phyloP scores from a whole-genome alignment of 2,329 filamentous ascomycete species.

The Claviceps pazoutovae region DNA sequence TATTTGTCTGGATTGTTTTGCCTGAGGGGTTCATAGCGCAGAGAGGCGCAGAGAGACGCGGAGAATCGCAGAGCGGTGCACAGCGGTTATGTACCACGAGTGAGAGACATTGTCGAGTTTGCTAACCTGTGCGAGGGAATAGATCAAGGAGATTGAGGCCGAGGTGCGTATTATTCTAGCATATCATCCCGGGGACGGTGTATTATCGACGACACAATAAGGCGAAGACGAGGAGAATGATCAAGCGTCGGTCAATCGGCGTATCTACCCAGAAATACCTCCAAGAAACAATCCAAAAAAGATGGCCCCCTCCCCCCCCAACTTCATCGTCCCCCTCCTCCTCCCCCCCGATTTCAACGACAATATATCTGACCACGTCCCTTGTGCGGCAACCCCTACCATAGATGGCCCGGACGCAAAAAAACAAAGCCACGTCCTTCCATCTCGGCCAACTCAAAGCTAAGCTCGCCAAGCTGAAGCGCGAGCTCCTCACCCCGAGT shows the following conservation, averaged over 20 bases:
- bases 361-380: background rate
- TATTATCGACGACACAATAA: background rate
- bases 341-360: background rate
- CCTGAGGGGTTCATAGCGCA: background rate
- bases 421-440: slow-evolving; percentile 90
- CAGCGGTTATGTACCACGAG: too few relatives aligned
- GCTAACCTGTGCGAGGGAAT: slow-evolving; percentile 22
- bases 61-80: too few relatives aligned
- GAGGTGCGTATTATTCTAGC: slow-evolving; percentile 50
- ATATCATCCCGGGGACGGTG: background rate
- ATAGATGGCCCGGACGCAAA: slow-evolving; percentile 90
- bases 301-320: too few relatives aligned
- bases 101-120: background rate
- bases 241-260: background rate
- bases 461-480: slow-evolving; percentile 94
- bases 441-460: slow-evolving; percentile 95
- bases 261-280: too few relatives aligned
- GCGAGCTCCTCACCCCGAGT: slow-evolving; percentile 79
- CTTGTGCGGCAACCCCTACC: too few relatives aligned
- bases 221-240: background rate
- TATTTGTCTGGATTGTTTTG: background rate
- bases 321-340: too few relatives aligned
- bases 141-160: slow-evolving; percentile 95
- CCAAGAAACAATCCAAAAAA: too few relatives aligned
- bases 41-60: background rate